Conservation (phyloP, 75 land plant species). For the Pinus taeda region DNA sequence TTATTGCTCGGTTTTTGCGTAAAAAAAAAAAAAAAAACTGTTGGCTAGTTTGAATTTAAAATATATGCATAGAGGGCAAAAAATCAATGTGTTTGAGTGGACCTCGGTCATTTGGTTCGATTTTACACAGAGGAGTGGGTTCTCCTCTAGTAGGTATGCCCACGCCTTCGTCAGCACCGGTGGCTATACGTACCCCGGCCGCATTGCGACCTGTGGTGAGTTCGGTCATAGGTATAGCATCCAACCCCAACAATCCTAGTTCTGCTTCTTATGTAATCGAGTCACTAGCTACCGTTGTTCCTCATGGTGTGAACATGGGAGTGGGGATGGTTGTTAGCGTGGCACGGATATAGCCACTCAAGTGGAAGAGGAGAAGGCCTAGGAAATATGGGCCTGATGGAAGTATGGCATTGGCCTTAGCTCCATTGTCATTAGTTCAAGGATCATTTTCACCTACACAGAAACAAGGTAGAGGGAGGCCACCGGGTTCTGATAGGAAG, state of each 20-base stretch:
- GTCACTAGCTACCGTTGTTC: constrained; percentile 5
- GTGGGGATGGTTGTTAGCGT: constrained; percentile 12
- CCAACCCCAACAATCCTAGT: constrained; percentile 8
- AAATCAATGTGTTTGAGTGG: constrained; percentile 11
- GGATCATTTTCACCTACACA: background rate
- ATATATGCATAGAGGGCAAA: constrained; percentile 21
- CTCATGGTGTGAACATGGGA: constrained; percentile 18
- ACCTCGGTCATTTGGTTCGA: constrained; percentile 5
- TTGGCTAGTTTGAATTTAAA: constrained; percentile 1
- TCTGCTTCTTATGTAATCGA: background rate
- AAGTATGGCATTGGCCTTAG: constrained; percentile 17
- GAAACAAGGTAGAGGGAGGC: constrained; percentile 61
- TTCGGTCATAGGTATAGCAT: constrained; percentile 16
- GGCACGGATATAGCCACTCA: constrained; percentile 19
- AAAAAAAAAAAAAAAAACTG: too few relatives aligned
- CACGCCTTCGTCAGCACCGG: background rate
- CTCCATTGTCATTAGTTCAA: constrained; percentile 11
- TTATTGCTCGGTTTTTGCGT: background rate
- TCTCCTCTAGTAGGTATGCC: constrained; percentile 1
- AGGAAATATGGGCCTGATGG: constrained; percentile 41
- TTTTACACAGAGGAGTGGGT: constrained; percentile 7
- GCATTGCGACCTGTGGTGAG: constrained; percentile 10
- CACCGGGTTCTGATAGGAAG: constrained; percentile 83
- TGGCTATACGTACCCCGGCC: background rate
- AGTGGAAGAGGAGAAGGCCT: constrained; percentile 37